These are phyloP conservation scores for Wallemia hederae DNA, from an alignment of 1,284 basidiomycete genomes.

Conservation along the genomic window DNA sequence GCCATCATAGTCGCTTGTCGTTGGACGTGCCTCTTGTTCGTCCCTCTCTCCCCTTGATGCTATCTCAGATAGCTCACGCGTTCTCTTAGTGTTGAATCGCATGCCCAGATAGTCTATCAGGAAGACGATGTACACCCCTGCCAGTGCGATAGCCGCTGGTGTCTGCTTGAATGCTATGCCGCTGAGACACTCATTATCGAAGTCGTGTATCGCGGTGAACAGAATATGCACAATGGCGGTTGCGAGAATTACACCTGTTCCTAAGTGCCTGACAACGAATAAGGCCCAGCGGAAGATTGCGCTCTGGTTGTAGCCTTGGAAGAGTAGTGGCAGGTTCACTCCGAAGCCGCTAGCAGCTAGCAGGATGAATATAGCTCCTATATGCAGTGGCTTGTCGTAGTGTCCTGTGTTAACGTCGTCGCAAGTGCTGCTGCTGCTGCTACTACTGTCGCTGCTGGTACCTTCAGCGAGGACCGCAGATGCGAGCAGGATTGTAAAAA, in stretches of 20 bases:
- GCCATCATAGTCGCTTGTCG: too few species aligned
- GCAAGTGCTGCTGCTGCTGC: too few species aligned
- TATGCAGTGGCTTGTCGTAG: background rate
- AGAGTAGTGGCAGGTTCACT: background rate
- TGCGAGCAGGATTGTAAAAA: too few species aligned
- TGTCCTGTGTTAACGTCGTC: too few species aligned
- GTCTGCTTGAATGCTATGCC: slow-evolving; percentile 18
- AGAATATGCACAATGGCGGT: slow-evolving; percentile 18
- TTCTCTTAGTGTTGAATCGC: background rate
- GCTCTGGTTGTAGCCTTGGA: background rate
- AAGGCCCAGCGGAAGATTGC: background rate
- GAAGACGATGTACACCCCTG: slow-evolving; percentile 12
- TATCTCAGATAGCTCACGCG: background rate
- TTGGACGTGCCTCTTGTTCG: too few species aligned
- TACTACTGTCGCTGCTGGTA: too few species aligned
- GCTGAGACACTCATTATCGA: slow-evolving; percentile 18
- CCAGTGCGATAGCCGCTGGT: slow-evolving; percentile 17
- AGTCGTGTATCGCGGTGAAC: slow-evolving; percentile 18
- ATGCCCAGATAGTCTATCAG: background rate
- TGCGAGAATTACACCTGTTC: slow-evolving; percentile 18
- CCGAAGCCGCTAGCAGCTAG: background rate
- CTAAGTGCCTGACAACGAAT: slow-evolving; percentile 3
- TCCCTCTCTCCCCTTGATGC: too few species aligned
- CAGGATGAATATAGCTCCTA: background rate
- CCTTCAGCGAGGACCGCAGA: too few species aligned